phyloP scores from a whole-genome alignment of 495 filamentous ascomycete genomes.

The Sabuloglossum arenarium region DNA sequence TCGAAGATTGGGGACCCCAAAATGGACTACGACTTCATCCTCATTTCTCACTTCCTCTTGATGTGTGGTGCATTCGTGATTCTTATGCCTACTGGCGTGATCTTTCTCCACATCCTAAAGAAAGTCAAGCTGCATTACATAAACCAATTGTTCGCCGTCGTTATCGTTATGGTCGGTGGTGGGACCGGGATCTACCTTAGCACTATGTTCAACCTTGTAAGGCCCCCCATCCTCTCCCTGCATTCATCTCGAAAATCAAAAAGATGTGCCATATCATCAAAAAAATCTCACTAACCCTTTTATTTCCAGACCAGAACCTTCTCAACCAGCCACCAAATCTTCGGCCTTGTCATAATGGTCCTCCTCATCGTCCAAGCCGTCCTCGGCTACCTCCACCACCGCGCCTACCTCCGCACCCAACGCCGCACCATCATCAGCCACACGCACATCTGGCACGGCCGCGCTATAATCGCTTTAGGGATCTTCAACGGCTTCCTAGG shows the following conservation, averaged over 20 bases:
- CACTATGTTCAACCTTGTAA: too few species aligned
- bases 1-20: constrained; percentile 3
- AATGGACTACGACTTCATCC: constrained; percentile 7
- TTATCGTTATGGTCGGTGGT: constrained; percentile 8
- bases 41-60: constrained; percentile 9
- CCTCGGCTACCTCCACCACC: constrained; percentile 5
- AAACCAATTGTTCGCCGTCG: constrained; percentile 5
- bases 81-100: constrained; percentile 9
- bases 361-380: neutral
- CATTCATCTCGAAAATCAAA: too few species aligned
- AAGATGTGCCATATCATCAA: too few species aligned
- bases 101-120: constrained; percentile 10
- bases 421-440: neutral
- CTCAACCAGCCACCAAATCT: constrained; percentile 5
- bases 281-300: too few species aligned
- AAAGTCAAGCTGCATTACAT: constrained; percentile 9
- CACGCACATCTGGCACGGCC: neutral
- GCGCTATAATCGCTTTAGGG: neutral
- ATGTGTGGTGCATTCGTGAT: constrained; percentile 10
- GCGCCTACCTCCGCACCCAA: neutral
- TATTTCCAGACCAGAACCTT: constrained; percentile 9
- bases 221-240: too few species aligned
- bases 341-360: constrained; percentile 3
- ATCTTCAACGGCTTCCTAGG: neutral
- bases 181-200: constrained; percentile 8